Evolutionary conservation across 2,329 filamentous ascomycete species (phyloP).

Genomic region (Trichoderma endophyticum): DNA sequence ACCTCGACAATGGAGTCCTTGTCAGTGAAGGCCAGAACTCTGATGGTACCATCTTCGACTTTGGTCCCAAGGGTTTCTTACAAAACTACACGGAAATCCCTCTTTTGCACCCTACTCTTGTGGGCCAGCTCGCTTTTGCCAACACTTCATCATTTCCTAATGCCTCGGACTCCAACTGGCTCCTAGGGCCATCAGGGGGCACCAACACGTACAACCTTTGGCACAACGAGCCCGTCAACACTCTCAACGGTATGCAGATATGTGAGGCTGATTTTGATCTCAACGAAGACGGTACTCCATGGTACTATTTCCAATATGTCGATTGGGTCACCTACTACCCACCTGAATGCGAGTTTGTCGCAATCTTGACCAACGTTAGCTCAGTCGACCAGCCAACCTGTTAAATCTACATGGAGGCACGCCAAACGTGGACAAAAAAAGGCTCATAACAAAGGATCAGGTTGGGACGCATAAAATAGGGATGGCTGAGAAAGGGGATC

Average conservation of each 20-base stretch:
- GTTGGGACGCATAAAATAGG: not conserved
- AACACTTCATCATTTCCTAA: not conserved
- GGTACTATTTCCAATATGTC: slow-evolving; percentile 19
- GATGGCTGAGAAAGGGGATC: not conserved
- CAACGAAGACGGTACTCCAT: slow-evolving; percentile 12
- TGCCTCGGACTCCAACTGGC: slow-evolving; percentile 10
- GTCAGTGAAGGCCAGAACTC: not conserved
- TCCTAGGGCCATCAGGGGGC: not conserved
- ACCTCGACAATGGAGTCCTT: slow-evolving; percentile 14
- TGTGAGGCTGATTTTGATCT: slow-evolving; percentile 18
- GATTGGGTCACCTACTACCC: slow-evolving; percentile 12
- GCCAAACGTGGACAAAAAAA: not conserved
- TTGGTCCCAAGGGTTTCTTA: slow-evolving; percentile 1
- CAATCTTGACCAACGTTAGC: slow-evolving; percentile 5
- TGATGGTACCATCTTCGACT: slow-evolving; percentile 7
- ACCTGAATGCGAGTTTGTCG: slow-evolving; percentile 7
- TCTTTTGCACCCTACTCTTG: not conserved
- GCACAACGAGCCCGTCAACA: slow-evolving; percentile 6
- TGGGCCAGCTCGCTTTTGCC: slow-evolving; percentile 15
- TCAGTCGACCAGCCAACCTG: slow-evolving; percentile 4
- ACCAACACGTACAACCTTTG: slow-evolving; percentile 9
- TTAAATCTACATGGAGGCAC: not conserved
- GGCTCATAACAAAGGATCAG: not conserved
- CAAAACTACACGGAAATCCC: not conserved
- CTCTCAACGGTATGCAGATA: slow-evolving; percentile 13